Base-by-base conservation (phyloP, 2,329 filamentous ascomycete genomes). In the Stemphylium vesicarium region DNA sequence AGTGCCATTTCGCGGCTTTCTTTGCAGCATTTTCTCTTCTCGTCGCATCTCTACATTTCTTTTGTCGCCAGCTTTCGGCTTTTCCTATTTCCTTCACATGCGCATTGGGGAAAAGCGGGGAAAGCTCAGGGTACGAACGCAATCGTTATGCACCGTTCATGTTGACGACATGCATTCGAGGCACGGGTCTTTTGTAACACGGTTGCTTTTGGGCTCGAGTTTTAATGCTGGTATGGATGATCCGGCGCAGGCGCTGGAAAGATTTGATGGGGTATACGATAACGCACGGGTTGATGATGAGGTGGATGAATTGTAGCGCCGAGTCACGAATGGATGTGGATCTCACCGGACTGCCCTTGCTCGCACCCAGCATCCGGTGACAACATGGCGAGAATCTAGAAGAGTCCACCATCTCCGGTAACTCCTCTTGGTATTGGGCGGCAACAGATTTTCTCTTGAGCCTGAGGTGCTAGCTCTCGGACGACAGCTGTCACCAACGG, bases 221-320 rank as follows among this genome's bases (percentile, higher is more conserved):
- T 39, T 42, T 72, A 66, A 70, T 69, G 62, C 50, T 51, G 50
- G 55, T 40, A 55, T 42, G 48, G 57, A 57, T 43, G 50, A 56
- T 53, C 64, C 59, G 61, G 64, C 67, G 72, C 72, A 51, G 72
- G 72, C 72, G 65, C 66, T 64, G 71, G 69, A 63, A 56, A 49
- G 58, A 53, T 44, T 44, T 37, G 18, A 55, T 50, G 47, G 51
- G 56, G 56, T 56, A 53, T 60, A 64, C 56, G 63, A 71, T 71
- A 66, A 72, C 65, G 57, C 58, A 60, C 50, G 60, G 39, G 54
- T 44, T 62, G 53, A 62, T 55, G 65, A 56, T 55, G 65, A 56
- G 58, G 40, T 53, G 50, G 54, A 60, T 48, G 63, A 63, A 57
- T 35, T 32, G 57, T 40, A 53, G 45, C 42, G 50, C 53, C 51